Evolutionary conservation across 768 basidiomycete genomes (phyloP).

Genomic region (Psilocybe sp.): DNA sequence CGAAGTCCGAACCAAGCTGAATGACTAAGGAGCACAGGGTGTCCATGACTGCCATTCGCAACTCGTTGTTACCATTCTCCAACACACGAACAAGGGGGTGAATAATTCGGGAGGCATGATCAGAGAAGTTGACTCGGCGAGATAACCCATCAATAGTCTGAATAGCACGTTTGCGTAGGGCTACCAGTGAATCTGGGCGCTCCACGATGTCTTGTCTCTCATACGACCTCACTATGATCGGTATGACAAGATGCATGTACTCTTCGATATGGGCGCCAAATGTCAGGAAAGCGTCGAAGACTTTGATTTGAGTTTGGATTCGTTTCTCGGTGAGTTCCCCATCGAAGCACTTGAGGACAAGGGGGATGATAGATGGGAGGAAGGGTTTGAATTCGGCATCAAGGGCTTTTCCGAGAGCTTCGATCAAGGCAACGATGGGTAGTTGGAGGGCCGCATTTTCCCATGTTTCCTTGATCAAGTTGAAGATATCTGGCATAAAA

Average conservation of each 20-base stretch:
- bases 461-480: constrained; percentile 88
- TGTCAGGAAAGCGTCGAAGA: constrained; percentile 91
- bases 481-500: constrained; percentile 83
- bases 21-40: constrained; percentile 88
- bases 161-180: constrained; percentile 84
- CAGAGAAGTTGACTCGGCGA: constrained; percentile 92
- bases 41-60: constrained; percentile 87
- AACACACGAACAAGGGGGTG: constrained; percentile 92
- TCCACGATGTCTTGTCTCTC: constrained; percentile 83
- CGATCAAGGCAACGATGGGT: constrained; percentile 89
- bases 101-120: constrained; percentile 95
- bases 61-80: constrained; percentile 68
- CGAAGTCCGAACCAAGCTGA: constrained; percentile 94
- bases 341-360: constrained; percentile 88
- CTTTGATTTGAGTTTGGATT: constrained; percentile 77
- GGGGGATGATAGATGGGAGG: constrained; percentile 84
- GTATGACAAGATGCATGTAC: constrained; percentile 94
- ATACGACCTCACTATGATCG: constrained; percentile 88
- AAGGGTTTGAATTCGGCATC: constrained; percentile 98
- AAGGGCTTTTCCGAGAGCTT: constrained; percentile 88
- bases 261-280: constrained; percentile 98
- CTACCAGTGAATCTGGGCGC: constrained; percentile 66
- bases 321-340: constrained; percentile 82
- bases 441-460: constrained; percentile 79
- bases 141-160: constrained; percentile 90